phyloP scores from a whole-genome alignment of 192 early-diverging fungal genomes.

The Entomortierella chlamydospora region DNA sequence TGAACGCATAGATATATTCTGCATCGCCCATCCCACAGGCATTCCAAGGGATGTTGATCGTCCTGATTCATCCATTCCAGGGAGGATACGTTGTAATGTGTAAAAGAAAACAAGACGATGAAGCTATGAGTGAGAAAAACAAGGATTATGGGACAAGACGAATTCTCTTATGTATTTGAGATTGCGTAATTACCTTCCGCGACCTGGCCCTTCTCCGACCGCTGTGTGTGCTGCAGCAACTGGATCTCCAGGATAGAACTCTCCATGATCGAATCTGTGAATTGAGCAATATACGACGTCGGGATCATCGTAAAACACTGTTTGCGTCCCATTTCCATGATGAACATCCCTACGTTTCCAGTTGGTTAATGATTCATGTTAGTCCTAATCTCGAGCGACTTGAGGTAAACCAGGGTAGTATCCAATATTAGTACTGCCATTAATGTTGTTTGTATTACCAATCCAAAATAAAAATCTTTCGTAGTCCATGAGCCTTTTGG shows the following conservation, averaged over 20 bases:
- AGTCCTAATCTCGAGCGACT: no score
- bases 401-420: no score
- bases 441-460: no score
- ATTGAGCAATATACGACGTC: constrained; percentile 87
- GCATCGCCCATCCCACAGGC: constrained; percentile 78
- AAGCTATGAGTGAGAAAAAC: no score
- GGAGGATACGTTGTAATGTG: no score
- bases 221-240: constrained; percentile 64
- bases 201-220: constrained; percentile 67
- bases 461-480: constrained; percentile 85
- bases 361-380: no score
- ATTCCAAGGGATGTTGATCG: constrained; percentile 91
- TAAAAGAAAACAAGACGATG: neutral
- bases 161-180: no score
- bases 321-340: constrained; percentile 95
- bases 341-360: constrained; percentile 84
- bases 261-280: constrained; percentile 84
- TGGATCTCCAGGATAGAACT: constrained; percentile 80
- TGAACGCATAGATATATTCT: constrained; percentile 90
- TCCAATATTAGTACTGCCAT: no score
- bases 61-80: constrained; percentile 65
- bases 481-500: constrained; percentile 55
- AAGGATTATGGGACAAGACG: no score
- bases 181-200: constrained; percentile 75
- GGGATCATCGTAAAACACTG: constrained; percentile 79